Evolutionary conservation across 805 yeast genomes (phyloP).

Genomic region (Limtongia smithiae): DNA sequence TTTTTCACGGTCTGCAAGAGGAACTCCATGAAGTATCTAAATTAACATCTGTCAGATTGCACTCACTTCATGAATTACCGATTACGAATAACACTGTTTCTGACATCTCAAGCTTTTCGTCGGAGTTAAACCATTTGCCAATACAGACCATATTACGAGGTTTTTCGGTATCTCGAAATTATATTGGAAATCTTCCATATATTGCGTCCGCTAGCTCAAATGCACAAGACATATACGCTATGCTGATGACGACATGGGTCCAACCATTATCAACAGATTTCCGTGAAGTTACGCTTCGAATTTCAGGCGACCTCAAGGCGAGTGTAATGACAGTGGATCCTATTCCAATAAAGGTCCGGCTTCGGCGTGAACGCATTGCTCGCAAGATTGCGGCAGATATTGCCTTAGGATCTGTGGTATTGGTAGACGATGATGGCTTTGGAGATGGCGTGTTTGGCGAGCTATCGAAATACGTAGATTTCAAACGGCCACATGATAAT

Average conservation of each 20-base stretch:
- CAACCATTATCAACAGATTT: conserved; percentile 24
- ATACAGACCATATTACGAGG: too few relatives aligned
- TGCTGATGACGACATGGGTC: conserved; percentile 30
- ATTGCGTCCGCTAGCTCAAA: conserved; percentile 2
- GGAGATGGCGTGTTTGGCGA: conserved; percentile 1
- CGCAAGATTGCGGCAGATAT: conserved; percentile 25
- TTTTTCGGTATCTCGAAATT: too few relatives aligned
- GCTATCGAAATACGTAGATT: conserved; percentile 3
- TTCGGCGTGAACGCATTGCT: conserved; percentile 23
- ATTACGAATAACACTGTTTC: too few relatives aligned
- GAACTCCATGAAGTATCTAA: too few relatives aligned
- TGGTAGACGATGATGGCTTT: not conserved
- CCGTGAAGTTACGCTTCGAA: not conserved
- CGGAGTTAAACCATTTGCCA: too few relatives aligned
- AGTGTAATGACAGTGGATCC: conserved; percentile 21
- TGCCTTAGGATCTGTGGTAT: conserved; percentile 10
- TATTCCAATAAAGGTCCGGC: conserved; percentile 26
- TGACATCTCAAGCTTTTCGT: too few relatives aligned
- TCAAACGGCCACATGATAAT: not conserved
- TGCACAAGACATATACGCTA: conserved; percentile 18
- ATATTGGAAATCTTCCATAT: not conserved
- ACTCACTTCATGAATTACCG: too few relatives aligned
- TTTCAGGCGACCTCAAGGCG: conserved; percentile 1
- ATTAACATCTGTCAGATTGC: too few relatives aligned
- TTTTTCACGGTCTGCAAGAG: too few relatives aligned